Evolutionary conservation across 2,329 filamentous ascomycete genomes (phyloP).

Genomic region (Celoporthe dispersa): DNA sequence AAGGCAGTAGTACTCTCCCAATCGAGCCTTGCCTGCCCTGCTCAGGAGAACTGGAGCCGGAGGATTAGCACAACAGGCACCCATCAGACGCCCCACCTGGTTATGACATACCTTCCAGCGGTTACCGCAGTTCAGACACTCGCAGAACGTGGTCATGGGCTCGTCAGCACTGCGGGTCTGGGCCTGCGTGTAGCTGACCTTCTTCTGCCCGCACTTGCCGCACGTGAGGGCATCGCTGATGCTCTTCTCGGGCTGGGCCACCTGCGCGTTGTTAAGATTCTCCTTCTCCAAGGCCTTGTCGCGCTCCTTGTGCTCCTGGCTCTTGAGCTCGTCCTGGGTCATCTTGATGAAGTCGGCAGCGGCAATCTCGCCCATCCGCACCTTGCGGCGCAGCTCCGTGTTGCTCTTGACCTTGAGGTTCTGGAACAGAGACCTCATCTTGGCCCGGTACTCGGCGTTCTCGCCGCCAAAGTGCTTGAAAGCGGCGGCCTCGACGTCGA

Average conservation of each 20-base stretch:
- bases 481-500: slow-evolving; percentile 84
- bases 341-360: slow-evolving; percentile 80
- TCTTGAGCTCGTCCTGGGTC: slow-evolving; percentile 90
- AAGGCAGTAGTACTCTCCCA: neutral
- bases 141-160: slow-evolving; percentile 80
- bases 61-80: slow-evolving; percentile 28
- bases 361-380: slow-evolving; percentile 74
- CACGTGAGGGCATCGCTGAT: slow-evolving; percentile 88
- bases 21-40: neutral
- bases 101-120: slow-evolving; percentile 65
- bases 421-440: slow-evolving; percentile 90
- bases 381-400: slow-evolving; percentile 72
- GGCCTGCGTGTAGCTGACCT: slow-evolving; percentile 94
- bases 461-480: slow-evolving; percentile 72
- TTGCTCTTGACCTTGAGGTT: slow-evolving; percentile 96
- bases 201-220: slow-evolving; percentile 89
- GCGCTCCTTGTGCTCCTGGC: slow-evolving; percentile 75
- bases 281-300: slow-evolving; percentile 81
- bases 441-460: slow-evolving; percentile 76
- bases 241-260: slow-evolving; percentile 87
- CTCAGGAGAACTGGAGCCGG: slow-evolving; percentile 37
- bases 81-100: slow-evolving; percentile 14
- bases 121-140: slow-evolving; percentile 71
- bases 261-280: slow-evolving; percentile 97
- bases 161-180: slow-evolving; percentile 96